Evolutionary conservation across 192 early-diverging fungal species (phyloP), one percentile per base, ranked within the genome.

Genomic region (Coemansia sp.): DNA sequence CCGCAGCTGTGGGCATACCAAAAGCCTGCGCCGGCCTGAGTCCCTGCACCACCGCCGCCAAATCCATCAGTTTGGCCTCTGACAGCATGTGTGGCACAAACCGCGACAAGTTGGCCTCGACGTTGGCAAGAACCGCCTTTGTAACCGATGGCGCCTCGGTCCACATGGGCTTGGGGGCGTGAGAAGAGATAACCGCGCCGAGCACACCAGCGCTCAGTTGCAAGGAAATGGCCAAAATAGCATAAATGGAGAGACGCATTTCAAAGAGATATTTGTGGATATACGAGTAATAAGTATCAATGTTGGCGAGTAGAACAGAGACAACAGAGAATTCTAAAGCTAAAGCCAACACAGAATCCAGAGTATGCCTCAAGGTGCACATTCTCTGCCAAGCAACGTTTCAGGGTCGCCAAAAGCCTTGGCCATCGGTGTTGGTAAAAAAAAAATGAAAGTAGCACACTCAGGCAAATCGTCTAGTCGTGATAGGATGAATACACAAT

Each of bases 31-130:
- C 55, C 3, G 24, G 55, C 29, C 27, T 16, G 12, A 58, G 31
- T 6, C 61, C 66, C 61, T 53, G 36, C 46, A 53, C 13, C 12
- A 41, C 52, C 13, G 64, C 69, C 7, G 39, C 46, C 46, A 66
- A 62, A 62, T 75, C 70, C 11, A 31, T 40, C 38, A 44, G 27
- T 31, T 55, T 64, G 31, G 63, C 74, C 65, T 76, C 68, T 3
- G 70, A 44, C 27, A 81, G 38, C 68, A 76, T 62, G 7, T 70
- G 67, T 24, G 74, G 73, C 29, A 76, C 36, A 55, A 76, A 70
- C 27, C 62, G 73, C 47, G 79, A 81, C 38, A 81, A 60, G 43
- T 81, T 73, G n/a, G 71, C 43, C n/a, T 81, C 79, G 47, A 75
- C 61, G 22, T 43, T 71, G 4, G 63, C 40, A 12, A 72, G 65